Evolutionary conservation across 805 yeast genomes (phyloP), one percentile per base, ranked within the genome.

Genomic region (Torulaspora quercuum): DNA sequence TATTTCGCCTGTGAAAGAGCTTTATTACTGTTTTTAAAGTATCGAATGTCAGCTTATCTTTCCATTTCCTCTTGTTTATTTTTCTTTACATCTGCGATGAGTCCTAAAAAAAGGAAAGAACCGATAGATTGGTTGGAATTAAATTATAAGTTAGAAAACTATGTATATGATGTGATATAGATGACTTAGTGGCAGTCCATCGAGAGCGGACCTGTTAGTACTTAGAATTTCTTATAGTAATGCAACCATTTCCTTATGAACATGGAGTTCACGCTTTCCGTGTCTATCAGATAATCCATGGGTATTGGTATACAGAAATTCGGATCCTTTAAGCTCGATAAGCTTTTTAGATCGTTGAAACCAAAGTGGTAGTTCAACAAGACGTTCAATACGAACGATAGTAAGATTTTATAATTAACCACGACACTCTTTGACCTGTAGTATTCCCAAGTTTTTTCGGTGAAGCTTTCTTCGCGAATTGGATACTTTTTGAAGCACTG

Each of bases 361-460:
- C 80, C 80, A 53, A 68, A 73, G 53, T 75, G 79, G 50, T 72
- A 68, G 42, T 74, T 70, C 27, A 69, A 55, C 18, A 73, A 47
- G 3, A 74, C 56, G 15, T 68, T 66, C 22, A 70, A 36, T 4
- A 66, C 45, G 12, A 71, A 50, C 0, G 76, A 59, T 17, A 64
- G 55, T 13, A 68, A 44, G 2, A 67, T 48, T 45, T 68, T 71
- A 49, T 72, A 69, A 39, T 67, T 65, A 52, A 60, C 36, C 40
- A 53, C 43, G 44, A 58, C 57, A 47, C 65, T 44, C 50, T 63
- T 43, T 44, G 57, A 46, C 51, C 68, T 31, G 53, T 55, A 46
- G 44, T 39, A 41, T 52, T 68, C 50, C 46, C 68, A 57, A 14
- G 51, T 45, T 21, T 45, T 52, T 17, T 41, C 44, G 5, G 33